Conservation (phyloP, 2,329 filamentous ascomycete species). For the Epichloe amarillans region DNA sequence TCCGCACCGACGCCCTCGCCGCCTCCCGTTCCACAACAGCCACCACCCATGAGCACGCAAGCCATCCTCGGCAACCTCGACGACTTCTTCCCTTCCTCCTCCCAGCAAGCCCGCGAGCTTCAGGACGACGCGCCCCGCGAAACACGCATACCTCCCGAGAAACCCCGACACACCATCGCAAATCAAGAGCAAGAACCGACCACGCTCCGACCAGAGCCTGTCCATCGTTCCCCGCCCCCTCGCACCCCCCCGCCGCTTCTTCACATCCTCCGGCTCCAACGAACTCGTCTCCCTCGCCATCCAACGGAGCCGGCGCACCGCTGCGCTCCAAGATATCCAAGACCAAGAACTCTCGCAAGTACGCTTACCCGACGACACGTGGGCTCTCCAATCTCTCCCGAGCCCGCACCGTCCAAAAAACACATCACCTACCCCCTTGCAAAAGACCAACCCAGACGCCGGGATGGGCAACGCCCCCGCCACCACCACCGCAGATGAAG, state of each 20-base stretch:
- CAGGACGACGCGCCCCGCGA: conserved; percentile 20
- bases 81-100: conserved; percentile 42
- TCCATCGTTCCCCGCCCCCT: conserved; percentile 4
- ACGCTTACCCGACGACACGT: background rate
- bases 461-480: background rate
- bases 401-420: background rate
- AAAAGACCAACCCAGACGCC: background rate
- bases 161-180: background rate
- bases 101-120: conserved; percentile 41
- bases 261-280: conserved; percentile 23
- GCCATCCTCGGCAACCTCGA: conserved; percentile 38
- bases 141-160: background rate
- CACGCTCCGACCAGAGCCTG: conserved; percentile 2
- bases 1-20: background rate
- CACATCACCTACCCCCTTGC: background rate
- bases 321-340: conserved; percentile 17
- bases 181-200: conserved; percentile 7
- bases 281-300: conserved; percentile 22
- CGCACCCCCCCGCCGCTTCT: conserved; percentile 17
- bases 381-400: background rate
- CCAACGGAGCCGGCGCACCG: conserved; percentile 21
- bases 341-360: conserved; percentile 14
- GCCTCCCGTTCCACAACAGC: conserved; percentile 9
- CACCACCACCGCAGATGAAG: conserved; percentile 10
- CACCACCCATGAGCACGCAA: conserved; percentile 34